Evolutionary conservation across 371 early-diverging fungal genomes (phyloP).

Genomic region (Capillidium heterosporum): DNA sequence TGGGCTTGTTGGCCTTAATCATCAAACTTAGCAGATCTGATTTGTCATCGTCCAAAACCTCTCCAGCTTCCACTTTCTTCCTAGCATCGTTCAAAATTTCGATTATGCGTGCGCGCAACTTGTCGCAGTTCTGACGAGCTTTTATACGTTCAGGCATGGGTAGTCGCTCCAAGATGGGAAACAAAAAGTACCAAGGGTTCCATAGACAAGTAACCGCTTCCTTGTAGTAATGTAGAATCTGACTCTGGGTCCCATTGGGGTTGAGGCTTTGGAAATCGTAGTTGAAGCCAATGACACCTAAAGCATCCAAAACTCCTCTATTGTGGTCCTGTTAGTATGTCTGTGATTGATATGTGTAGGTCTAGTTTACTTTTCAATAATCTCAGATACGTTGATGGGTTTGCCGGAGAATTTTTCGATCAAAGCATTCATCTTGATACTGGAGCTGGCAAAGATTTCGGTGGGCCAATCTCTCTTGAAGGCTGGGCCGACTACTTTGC

Average conservation of each 20-base stretch:
- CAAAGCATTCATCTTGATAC: neutral
- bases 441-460: neutral
- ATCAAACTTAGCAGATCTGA: neutral
- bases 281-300: slow-evolving; percentile 3
- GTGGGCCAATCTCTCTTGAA: neutral
- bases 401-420: neutral
- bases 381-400: neutral
- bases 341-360: too few species aligned
- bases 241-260: neutral
- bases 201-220: neutral
- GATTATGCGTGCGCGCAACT: neutral
- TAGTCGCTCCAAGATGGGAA: neutral
- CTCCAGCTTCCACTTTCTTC: neutral
- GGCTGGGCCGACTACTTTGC: neutral
- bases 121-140: neutral
- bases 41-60: neutral
- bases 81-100: neutral
- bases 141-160: neutral
- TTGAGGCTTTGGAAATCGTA: slow-evolving; percentile 7
- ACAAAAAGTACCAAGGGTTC: neutral
- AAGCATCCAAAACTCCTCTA: neutral
- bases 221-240: neutral
- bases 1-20: neutral
- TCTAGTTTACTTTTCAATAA: neutral
- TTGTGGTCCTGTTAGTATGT: too few species aligned